Base-by-base conservation (phyloP, 768 basidiomycete species). In the Kwoniella pini region DNA sequence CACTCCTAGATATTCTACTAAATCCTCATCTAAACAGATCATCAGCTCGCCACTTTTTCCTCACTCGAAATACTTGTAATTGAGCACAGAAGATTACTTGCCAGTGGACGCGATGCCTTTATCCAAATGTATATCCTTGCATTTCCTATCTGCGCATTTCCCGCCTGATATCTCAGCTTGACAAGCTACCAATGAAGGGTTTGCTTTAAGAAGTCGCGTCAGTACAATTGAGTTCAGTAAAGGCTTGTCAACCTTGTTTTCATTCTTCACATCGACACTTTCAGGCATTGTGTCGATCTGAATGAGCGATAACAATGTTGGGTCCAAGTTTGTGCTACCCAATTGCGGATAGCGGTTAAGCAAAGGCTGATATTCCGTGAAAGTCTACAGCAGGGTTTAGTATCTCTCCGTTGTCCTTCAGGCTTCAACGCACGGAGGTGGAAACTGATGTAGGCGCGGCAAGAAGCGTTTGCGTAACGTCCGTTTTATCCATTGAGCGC, bases 81-180 rank as follows among this genome's bases (percentile, higher is more conserved):
- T n/a, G 17, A 21, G 36, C 9, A 22, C n/a, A 6, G 15, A 2
- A 28, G 31, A 51, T 11, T 39, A 64, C 70, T 64, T 46, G 54
- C 70, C 67, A 50, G 50, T 64, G 10, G 67, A 64, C 40, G 36
- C 31, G 10, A 44, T 38, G 21, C 57, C 65, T 54, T 66, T 66
- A n/a, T 44, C 45, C 12, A 74, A 48, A 48, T 74, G 72, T 5
- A 74, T 10, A 60, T 64, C 70, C 43, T 40, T 38, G 44, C 72
- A 74, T 28, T 42, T 53, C 46, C 53, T 54, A 62, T 74, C 68
- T 21, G 72, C 72, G 50, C 72, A 74, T 22, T 31, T 55, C 24
- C 72, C 72, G 3, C 72, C 72, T 11, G 39, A 63, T 9, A 48
- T 60, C 55, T 74, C 72, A 17, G 70, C 67, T n/a, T 33, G 27